These are phyloP conservation scores for Xanthoceras sorbifolium DNA, from an alignment of 345 rosid species.

Conservation along the genomic window DNA sequence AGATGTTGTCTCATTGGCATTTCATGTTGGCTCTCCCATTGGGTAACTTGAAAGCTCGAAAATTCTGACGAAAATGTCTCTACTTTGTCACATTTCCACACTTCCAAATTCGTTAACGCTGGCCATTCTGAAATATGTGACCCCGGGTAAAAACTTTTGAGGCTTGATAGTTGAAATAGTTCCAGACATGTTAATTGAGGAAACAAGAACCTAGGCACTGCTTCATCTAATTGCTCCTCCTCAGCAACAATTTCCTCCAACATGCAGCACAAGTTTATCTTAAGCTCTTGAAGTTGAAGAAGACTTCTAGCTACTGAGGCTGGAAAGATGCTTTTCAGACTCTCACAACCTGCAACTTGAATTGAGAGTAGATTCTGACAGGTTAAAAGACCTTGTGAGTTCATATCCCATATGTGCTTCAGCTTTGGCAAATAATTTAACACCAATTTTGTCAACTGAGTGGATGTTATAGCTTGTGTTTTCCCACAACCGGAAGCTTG, in stretches of 20 bases:
- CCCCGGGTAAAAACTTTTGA: constrained; percentile 17
- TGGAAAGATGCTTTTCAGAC: background rate
- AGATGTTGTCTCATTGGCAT: background rate
- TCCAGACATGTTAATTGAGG: background rate
- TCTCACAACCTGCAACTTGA: background rate
- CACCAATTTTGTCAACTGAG: background rate
- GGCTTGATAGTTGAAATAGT: background rate
- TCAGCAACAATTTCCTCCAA: background rate
- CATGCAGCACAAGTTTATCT: background rate
- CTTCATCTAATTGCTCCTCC: background rate
- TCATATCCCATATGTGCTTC: background rate
- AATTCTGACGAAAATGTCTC: constrained; percentile 9
- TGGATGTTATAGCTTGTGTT: background rate
- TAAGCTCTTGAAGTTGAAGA: background rate
- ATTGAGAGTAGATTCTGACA: background rate
- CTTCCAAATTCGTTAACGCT: background rate
- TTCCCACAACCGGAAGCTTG: background rate
- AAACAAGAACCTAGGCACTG: constrained; percentile 5
- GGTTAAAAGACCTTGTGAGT: background rate
- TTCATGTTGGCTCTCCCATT: too few relatives aligned
- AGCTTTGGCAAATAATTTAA: background rate
- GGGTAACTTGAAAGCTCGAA: background rate
- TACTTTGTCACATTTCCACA: constrained; percentile 11
- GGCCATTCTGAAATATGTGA: constrained; percentile 23
- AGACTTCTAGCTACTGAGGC: background rate